Percentiles rank a stretch among this genome's conserved stretches.
Conservation (phyloP, 768 basidiomycete species). For the Lepiota subincarnata region DNA sequence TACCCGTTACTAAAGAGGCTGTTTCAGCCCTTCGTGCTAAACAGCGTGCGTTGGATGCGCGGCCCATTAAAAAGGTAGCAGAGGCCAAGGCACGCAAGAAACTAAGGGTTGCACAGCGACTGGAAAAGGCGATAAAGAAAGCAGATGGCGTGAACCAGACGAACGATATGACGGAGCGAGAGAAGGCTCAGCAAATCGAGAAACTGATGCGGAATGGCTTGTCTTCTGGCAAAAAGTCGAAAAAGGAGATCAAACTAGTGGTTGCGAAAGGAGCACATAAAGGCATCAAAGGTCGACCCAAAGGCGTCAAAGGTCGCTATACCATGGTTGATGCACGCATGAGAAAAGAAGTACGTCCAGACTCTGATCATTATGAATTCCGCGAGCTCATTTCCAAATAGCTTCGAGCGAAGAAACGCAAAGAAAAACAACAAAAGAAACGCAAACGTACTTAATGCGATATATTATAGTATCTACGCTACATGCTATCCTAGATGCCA, state of each 20-base stretch:
- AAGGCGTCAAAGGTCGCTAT: slow-evolving; percentile 94
- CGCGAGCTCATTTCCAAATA: slow-evolving; percentile 24
- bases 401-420: slow-evolving; percentile 81
- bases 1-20: slow-evolving; percentile 97
- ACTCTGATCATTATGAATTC: neutral
- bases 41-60: slow-evolving; percentile 90
- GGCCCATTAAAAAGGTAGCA: slow-evolving; percentile 98
- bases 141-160: slow-evolving; percentile 90
- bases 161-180: slow-evolving; percentile 87
- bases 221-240: slow-evolving; percentile 59
- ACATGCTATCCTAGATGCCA: neutral
- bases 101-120: slow-evolving; percentile 73
- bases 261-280: slow-evolving; percentile 90
- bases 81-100: slow-evolving; percentile 99
- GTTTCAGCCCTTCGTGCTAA: slow-evolving; percentile 79
- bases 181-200: slow-evolving; percentile 92
- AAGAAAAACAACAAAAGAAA: slow-evolving; percentile 69
- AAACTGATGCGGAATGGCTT: slow-evolving; percentile 84
- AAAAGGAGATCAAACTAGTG: slow-evolving; percentile 78
- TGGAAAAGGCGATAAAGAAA: slow-evolving; percentile 94
- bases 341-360: slow-evolving; percentile 73
- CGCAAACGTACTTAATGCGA: slow-evolving; percentile 27
- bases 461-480: neutral
- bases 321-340: slow-evolving; percentile 92
- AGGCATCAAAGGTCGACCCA: slow-evolving; percentile 89